Evolutionary conservation across 768 basidiomycete genomes (phyloP).

Genomic region (Gloeophyllum trabeum): DNA sequence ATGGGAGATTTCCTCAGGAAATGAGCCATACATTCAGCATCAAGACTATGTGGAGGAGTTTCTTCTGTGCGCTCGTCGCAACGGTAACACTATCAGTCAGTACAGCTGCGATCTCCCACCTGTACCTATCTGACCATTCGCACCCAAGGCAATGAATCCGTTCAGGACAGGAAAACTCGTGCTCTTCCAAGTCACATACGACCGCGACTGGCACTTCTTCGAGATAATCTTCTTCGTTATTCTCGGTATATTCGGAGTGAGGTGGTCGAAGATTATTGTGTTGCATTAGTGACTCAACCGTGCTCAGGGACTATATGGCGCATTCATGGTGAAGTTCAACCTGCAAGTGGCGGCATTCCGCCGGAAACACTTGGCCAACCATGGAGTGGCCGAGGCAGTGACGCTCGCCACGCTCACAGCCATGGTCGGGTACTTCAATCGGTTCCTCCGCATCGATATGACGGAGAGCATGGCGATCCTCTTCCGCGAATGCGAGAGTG

Average conservation of each 20-base stretch:
- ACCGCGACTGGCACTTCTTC: slow-evolving; percentile 98
- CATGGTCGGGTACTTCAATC: slow-evolving; percentile 87
- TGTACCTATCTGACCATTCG: slow-evolving; percentile 2
- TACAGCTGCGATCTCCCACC: slow-evolving; percentile 8
- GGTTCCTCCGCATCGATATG: slow-evolving; percentile 95
- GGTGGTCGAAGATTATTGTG: slow-evolving; percentile 11
- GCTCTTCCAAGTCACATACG: slow-evolving; percentile 95
- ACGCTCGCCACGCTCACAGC: slow-evolving; percentile 81
- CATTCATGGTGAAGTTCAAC: slow-evolving; percentile 95
- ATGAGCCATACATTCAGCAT: slow-evolving; percentile 98
- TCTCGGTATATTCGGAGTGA: slow-evolving; percentile 90
- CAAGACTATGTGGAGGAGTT: slow-evolving; percentile 97
- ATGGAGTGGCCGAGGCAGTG: slow-evolving; percentile 86
- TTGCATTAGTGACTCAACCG: neutral
- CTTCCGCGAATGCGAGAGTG: slow-evolving; percentile 93
- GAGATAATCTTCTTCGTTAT: slow-evolving; percentile 95
- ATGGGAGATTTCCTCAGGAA: slow-evolving; percentile 44
- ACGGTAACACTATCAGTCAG: slow-evolving; percentile 91
- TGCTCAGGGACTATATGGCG: slow-evolving; percentile 86
- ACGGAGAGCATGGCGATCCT: slow-evolving; percentile 91
- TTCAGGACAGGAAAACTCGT: slow-evolving; percentile 97
- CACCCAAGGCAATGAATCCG: slow-evolving; percentile 95
- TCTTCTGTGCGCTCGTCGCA: slow-evolving; percentile 94
- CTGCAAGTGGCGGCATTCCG: slow-evolving; percentile 92
- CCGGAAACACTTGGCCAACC: slow-evolving; percentile 73